phyloP scores from a whole-genome alignment of 1,284 basidiomycete species.

The Trichosporon asahii region DNA sequence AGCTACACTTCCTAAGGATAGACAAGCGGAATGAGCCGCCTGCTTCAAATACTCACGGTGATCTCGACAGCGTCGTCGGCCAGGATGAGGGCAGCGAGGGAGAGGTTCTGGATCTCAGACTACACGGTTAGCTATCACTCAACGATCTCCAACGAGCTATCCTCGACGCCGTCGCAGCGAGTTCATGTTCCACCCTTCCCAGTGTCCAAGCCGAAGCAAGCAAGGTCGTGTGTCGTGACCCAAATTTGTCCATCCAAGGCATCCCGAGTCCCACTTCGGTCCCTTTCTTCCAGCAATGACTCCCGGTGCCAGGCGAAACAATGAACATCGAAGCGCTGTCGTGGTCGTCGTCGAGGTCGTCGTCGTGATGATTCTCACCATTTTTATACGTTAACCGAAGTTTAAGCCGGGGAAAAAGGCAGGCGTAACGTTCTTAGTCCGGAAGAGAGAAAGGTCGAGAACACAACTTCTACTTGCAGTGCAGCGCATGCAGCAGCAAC shows the following conservation, averaged over 20 bases:
- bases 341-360: neutral
- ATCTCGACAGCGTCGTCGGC: conserved; percentile 96
- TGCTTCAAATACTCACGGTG: conserved; percentile 65
- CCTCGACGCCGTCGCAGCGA: neutral
- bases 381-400: conserved; percentile 10
- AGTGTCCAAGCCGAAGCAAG: neutral
- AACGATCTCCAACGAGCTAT: neutral
- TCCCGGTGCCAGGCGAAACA: neutral
- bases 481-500: no score
- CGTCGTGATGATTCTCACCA: neutral
- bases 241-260: neutral
- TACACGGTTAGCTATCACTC: conserved; percentile 13
- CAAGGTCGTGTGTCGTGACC: neutral
- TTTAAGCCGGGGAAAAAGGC: conserved; percentile 9
- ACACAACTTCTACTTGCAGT: no score
- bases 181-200: neutral
- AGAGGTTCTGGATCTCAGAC: conserved; percentile 64
- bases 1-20: neutral
- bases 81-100: conserved; percentile 76
- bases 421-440: neutral
- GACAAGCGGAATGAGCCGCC: no score
- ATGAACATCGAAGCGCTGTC: neutral
- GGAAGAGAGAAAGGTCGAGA: neutral
- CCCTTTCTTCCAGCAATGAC: neutral
- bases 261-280: neutral